phyloP scores from a whole-genome alignment of 352 stramenopile genomes.

The Globisporangium canariense region DNA sequence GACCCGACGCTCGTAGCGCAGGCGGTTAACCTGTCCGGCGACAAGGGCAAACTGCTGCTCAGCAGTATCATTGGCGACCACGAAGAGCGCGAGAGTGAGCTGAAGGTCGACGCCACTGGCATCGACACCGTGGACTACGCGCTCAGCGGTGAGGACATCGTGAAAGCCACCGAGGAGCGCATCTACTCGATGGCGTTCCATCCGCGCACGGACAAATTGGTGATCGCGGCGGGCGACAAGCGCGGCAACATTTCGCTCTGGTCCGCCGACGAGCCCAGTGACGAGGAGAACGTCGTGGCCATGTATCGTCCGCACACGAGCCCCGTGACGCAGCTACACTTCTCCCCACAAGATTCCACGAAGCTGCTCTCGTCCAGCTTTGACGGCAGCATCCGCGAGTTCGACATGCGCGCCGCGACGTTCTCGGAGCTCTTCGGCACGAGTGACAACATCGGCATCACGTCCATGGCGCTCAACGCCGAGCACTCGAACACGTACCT shows the following conservation, averaged over 20 bases:
- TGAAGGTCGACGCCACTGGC: constrained; percentile 33
- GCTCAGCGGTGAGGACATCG: constrained; percentile 50
- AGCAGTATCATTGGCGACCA: constrained; percentile 27
- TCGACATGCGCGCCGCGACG: constrained; percentile 53
- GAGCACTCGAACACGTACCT: constrained; percentile 27
- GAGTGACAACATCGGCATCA: constrained; percentile 44
- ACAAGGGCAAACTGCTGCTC: constrained; percentile 39
- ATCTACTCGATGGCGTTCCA: constrained; percentile 82
- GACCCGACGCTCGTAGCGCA: constrained; percentile 25
- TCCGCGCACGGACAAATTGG: constrained; percentile 48
- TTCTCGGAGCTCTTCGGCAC: constrained; percentile 59
- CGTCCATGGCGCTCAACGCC: constrained; percentile 39
- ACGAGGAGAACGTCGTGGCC: constrained; percentile 32
- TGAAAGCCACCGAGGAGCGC: constrained; percentile 67
- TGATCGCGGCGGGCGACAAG: constrained; percentile 76
- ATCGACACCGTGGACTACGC: constrained; percentile 46
- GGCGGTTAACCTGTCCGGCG: constrained; percentile 30
- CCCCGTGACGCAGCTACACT: constrained; percentile 67
- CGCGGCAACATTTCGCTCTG: constrained; percentile 70
- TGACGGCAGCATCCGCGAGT: constrained; percentile 62
- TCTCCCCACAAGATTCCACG: constrained; percentile 34
- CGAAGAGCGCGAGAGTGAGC: constrained; percentile 29
- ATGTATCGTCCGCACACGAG: constrained; percentile 66
- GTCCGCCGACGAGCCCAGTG: constrained; percentile 30
- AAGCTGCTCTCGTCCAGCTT: constrained; percentile 73